Base-by-base conservation (phyloP, 2,329 filamentous ascomycete species). In the Penicillium fuscoglaucum region DNA sequence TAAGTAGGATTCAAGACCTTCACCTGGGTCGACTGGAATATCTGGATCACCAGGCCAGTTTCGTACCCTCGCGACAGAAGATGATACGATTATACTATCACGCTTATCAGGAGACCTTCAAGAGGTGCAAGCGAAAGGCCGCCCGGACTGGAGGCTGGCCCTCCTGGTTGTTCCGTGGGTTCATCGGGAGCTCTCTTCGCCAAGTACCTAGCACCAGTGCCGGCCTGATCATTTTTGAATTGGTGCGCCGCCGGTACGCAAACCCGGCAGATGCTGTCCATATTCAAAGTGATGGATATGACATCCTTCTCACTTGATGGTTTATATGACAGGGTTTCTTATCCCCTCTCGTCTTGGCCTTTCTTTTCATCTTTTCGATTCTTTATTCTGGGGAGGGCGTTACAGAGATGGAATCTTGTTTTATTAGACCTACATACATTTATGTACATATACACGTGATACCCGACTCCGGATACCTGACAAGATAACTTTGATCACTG, bases 151-250 rank as follows among this genome's bases (percentile, higher is more conserved):
- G 83, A 4, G 82, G 84, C 0, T 84, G 84, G 79, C 66, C 78
- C 45, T 73, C 66, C 17, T 88, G 84, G 78, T 72, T 88, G 2
- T 88, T 83, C 67, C 74, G 76, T 45, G 83, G 81, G 29, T 87
- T 87, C 66, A 75, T 83, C 66, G 75, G 76, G 67, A 81, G 74
- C 55, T 85, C 84, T 0, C 74, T 87, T 37, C 77, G 82, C 33
- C 85, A 87, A 68, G 82, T 86, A 13, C 86, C 86, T 2, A 87
- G 84, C 63, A 87, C 86, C 2, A 85, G 83, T 62, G 84, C 85
- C 1, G 86, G 84, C 0, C 72, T 88, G 52, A 84, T 88, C 56
- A 85, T 87, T 4, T 88, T 88, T 64, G 86, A 88, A 69, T 69
- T 88, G 35, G 82, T 87, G 40, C 74, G 86, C 52, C 76, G 85